A percentile compares a stretch with the other conserved stretches of the same genome.
Conservation (phyloP, 1,284 basidiomycete species). For the Fereydounia khargensis region DNA sequence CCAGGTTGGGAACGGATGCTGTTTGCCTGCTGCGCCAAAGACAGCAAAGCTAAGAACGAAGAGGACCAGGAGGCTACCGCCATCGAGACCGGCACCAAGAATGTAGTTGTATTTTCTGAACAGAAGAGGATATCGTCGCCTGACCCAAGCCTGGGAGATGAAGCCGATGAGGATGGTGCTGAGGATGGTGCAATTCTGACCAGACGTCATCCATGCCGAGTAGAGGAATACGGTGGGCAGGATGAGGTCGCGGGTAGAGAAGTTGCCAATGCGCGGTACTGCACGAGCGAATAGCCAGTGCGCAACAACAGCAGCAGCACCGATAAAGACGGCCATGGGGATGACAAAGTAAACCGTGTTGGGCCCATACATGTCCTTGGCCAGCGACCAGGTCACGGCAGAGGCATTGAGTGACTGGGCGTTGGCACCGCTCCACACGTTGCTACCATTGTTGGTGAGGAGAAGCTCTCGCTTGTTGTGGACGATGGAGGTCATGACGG, state of each 20-base stretch:
- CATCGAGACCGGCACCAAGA: slow-evolving; percentile 68
- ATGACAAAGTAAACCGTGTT: slow-evolving; percentile 19
- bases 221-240: slow-evolving; percentile 20
- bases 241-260: slow-evolving; percentile 5
- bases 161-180: slow-evolving; percentile 64
- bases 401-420: slow-evolving; percentile 14
- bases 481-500: slow-evolving; percentile 19
- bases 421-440: slow-evolving; percentile 24
- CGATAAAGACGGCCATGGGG: slow-evolving; percentile 22
- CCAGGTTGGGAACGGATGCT: slow-evolving; percentile 62
- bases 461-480: slow-evolving; percentile 21
- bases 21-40: slow-evolving; percentile 65
- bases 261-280: slow-evolving; percentile 5
- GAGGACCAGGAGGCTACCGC: slow-evolving; percentile 69
- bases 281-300: slow-evolving; percentile 10
- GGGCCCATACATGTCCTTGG: slow-evolving; percentile 18
- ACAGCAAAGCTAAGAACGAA: slow-evolving; percentile 70
- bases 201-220: slow-evolving; percentile 58
- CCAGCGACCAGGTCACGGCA: slow-evolving; percentile 31
- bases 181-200: slow-evolving; percentile 64
- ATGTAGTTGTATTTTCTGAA: slow-evolving; percentile 71
- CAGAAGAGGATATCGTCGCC: slow-evolving; percentile 63
- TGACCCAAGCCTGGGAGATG: slow-evolving; percentile 65
- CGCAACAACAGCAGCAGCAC: slow-evolving; percentile 7
- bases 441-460: slow-evolving; percentile 20